Conservation (phyloP, 345 rosid genomes). For the Ceriops zippeliana region DNA sequence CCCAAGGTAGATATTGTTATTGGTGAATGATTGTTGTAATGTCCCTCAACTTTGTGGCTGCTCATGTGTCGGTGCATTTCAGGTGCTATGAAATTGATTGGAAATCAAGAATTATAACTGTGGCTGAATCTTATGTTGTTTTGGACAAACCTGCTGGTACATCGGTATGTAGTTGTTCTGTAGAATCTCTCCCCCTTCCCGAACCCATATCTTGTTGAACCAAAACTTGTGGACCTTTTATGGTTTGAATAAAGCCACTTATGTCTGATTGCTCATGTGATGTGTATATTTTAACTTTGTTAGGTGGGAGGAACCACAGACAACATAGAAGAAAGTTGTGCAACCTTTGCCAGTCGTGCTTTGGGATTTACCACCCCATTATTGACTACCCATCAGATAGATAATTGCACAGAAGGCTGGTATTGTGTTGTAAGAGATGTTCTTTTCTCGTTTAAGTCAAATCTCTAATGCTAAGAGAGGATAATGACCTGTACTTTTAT, state of each 20-base stretch:
- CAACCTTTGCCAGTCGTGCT: slow-evolving; percentile 78
- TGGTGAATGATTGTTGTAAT: neutral
- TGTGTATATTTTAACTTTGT: slow-evolving; percentile 6
- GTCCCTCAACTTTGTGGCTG: neutral
- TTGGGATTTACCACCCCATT: slow-evolving; percentile 56
- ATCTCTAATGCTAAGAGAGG: neutral
- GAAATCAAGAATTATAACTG: slow-evolving; percentile 71
- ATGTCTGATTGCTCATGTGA: neutral
- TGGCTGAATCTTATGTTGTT: slow-evolving; percentile 70
- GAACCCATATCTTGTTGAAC: too few species aligned
- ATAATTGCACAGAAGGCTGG: slow-evolving; percentile 98
- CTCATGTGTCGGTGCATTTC: slow-evolving; percentile 15
- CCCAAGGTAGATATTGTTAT: slow-evolving; percentile 52
- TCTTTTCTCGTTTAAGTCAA: slow-evolving; percentile 1
- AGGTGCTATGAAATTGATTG: slow-evolving; percentile 93
- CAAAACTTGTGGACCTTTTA: neutral
- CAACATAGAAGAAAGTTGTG: slow-evolving; percentile 93
- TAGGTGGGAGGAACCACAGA: slow-evolving; percentile 94
- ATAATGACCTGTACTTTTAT: slow-evolving; percentile 19
- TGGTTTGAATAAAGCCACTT: neutral
- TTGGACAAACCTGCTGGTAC: slow-evolving; percentile 96
- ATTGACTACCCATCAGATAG: slow-evolving; percentile 91
- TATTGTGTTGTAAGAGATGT: slow-evolving; percentile 22
- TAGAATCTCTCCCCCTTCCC: neutral
- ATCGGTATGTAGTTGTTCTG: slow-evolving; percentile 51